These are phyloP conservation scores for Nepenthes alata DNA, from an alignment of 179 eudicot species.

Conservation along the genomic window DNA sequence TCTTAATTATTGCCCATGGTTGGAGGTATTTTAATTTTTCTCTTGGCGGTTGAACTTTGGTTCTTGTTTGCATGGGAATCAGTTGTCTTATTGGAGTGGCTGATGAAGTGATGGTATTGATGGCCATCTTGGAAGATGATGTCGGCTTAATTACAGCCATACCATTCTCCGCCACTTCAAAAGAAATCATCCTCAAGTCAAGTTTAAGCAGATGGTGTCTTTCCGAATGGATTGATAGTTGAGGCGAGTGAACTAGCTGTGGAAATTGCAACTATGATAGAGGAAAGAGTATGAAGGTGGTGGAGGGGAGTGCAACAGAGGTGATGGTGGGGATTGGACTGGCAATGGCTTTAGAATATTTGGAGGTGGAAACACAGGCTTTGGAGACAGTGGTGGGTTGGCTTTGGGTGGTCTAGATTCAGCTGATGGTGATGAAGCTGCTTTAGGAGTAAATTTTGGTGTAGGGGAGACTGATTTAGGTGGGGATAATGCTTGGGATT, in stretches of 20 bases:
- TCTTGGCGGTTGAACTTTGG: too few relatives aligned
- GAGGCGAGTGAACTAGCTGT: slow-evolving; percentile 3
- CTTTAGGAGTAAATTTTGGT: not conserved
- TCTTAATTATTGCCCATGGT: too few relatives aligned
- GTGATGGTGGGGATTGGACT: slow-evolving; percentile 4
- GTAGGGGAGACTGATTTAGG: not conserved
- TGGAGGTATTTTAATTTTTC: too few relatives aligned
- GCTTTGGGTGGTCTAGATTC: not conserved
- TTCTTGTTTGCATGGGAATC: too few relatives aligned
- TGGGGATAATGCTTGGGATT: not conserved
- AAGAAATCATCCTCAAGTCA: too few relatives aligned
- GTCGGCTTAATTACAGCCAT: too few relatives aligned
- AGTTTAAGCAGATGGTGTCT: too few relatives aligned
- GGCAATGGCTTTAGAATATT: not conserved
- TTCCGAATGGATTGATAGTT: slow-evolving; percentile 1
- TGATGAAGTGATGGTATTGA: too few relatives aligned
- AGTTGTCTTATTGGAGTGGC: too few relatives aligned
- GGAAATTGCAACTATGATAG: not conserved
- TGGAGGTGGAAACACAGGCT: not conserved
- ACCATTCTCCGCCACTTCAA: too few relatives aligned
- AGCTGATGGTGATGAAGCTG: not conserved
- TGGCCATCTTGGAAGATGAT: too few relatives aligned
- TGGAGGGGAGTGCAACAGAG: not conserved
- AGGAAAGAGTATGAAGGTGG: not conserved
- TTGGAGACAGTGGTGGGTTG: not conserved